These are phyloP conservation scores for Castanopsis chinensis DNA, from an alignment of 306 rosid species.

Conservation along the genomic window DNA sequence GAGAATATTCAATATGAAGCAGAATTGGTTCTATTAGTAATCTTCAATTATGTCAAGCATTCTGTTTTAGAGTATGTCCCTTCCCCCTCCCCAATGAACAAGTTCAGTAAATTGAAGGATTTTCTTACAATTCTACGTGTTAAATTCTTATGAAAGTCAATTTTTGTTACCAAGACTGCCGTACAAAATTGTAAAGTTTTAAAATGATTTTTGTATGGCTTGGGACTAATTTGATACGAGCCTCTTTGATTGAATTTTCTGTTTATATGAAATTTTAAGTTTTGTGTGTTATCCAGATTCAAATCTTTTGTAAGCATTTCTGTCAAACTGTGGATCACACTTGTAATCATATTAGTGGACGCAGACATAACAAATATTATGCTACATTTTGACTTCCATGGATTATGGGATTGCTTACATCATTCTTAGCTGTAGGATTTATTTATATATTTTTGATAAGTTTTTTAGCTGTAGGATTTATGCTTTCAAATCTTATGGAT, in stretches of 20 bases:
- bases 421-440: neutral
- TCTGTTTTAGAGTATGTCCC: too few species aligned
- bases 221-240: neutral
- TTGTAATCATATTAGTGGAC: neutral
- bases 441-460: neutral
- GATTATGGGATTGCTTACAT: neutral
- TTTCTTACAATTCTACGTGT: too few species aligned
- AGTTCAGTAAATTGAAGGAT: too few species aligned
- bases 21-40: too few species aligned
- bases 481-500: constrained; percentile 5
- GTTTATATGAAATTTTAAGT: neutral
- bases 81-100: too few species aligned
- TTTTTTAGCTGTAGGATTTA: neutral
- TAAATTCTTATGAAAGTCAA: too few species aligned
- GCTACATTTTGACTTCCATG: neutral
- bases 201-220: neutral
- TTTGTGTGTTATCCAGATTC: neutral
- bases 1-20: neutral
- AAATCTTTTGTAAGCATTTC: neutral
- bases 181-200: neutral
- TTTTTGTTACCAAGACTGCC: neutral
- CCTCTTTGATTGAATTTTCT: neutral
- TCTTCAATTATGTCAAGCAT: too few species aligned
- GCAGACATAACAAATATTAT: neutral
- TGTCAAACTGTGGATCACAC: neutral